A percentile compares a stretch with the other conserved stretches of the same genome.
phyloP scores from a whole-genome alignment of 805 yeast species.

The Saccharomycopsis javanensis region DNA sequence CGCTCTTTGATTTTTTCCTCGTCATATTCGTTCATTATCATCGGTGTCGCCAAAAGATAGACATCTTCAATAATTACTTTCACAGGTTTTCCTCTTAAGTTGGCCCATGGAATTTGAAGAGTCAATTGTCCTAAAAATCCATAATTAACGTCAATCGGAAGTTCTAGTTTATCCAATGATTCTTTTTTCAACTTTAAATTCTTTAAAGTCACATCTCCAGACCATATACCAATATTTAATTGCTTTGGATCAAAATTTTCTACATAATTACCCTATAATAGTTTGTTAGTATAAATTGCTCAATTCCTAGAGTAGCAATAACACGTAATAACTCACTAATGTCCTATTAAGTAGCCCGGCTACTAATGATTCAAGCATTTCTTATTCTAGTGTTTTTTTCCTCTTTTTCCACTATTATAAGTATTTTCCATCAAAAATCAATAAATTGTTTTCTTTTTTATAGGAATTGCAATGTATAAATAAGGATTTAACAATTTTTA shows the following conservation, averaged over 20 bases:
- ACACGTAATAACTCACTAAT: slow-evolving; percentile 25
- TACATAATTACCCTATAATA: slow-evolving; percentile 51
- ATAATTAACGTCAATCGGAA: slow-evolving; percentile 80
- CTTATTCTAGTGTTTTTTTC: no score
- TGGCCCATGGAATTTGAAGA: slow-evolving; percentile 94
- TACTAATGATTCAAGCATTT: slow-evolving; percentile 57
- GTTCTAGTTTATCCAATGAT: slow-evolving; percentile 73
- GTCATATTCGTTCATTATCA: slow-evolving; percentile 47
- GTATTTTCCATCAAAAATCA: neutral
- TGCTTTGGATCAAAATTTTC: slow-evolving; percentile 96
- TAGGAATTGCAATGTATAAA: neutral
- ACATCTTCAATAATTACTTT: slow-evolving; percentile 81
- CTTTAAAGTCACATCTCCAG: slow-evolving; percentile 85
- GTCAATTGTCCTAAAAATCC: slow-evolving; percentile 89
- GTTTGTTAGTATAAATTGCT: slow-evolving; percentile 10
- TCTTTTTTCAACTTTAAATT: slow-evolving; percentile 77
- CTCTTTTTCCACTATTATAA: neutral
- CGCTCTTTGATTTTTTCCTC: slow-evolving; percentile 52
- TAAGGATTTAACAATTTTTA: no score
- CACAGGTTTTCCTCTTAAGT: slow-evolving; percentile 85
- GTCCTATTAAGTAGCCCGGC: slow-evolving; percentile 54
- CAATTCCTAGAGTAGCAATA: no score
- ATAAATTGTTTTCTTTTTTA: no score
- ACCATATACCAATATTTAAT: slow-evolving; percentile 92
- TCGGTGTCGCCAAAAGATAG: slow-evolving; percentile 72